These are phyloP conservation scores for Coemansia erecta DNA, from an alignment of 192 early-diverging fungal genomes.

Conservation along the genomic window DNA sequence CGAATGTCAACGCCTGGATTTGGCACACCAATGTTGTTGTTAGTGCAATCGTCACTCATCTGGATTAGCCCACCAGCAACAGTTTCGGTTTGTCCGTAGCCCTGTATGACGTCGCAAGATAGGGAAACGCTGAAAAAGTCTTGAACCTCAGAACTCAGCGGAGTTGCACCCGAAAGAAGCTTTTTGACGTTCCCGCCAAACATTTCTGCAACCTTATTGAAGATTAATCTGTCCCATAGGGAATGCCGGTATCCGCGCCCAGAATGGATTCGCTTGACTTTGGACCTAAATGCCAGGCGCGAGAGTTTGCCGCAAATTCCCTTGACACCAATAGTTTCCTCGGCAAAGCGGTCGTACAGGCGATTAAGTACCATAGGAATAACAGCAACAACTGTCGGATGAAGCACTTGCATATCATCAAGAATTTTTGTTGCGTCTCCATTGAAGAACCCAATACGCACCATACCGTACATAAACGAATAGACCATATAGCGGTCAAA, in stretches of 20 bases:
- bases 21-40: slow-evolving; percentile 58
- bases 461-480: slow-evolving; percentile 51
- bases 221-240: slow-evolving; percentile 85
- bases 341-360: slow-evolving; percentile 68
- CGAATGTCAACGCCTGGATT: slow-evolving; percentile 69
- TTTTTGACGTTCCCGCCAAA: slow-evolving; percentile 74
- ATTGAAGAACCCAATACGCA: slow-evolving; percentile 70
- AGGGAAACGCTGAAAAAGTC: slow-evolving; percentile 70
- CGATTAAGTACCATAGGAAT: slow-evolving; percentile 79
- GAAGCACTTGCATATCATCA: slow-evolving; percentile 71
- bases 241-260: slow-evolving; percentile 60
- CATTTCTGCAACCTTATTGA: slow-evolving; percentile 69
- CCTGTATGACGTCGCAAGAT: slow-evolving; percentile 17
- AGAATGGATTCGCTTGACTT: slow-evolving; percentile 57
- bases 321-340: slow-evolving; percentile 50
- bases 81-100: too few species aligned
- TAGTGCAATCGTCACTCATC: neutral
- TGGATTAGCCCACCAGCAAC: neutral
- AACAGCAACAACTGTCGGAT: slow-evolving; percentile 68
- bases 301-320: slow-evolving; percentile 47
- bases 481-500: slow-evolving; percentile 65
- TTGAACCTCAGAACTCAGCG: slow-evolving; percentile 67
- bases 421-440: slow-evolving; percentile 67
- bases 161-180: slow-evolving; percentile 70
- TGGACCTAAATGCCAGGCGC: slow-evolving; percentile 52